phyloP scores from a whole-genome alignment of 1,284 basidiomycete species.

The Cerrena zonata region DNA sequence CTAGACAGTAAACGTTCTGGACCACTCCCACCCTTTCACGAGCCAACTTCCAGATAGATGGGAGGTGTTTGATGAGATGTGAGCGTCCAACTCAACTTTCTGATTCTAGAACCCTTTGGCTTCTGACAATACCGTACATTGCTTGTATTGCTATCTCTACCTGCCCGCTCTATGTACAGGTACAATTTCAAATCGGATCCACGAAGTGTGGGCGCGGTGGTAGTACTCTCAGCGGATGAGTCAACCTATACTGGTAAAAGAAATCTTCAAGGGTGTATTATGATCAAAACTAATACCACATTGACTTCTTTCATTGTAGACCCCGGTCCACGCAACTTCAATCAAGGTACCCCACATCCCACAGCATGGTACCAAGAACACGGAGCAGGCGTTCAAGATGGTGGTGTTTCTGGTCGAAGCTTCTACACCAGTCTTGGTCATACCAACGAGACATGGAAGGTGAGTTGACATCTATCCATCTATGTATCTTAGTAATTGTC shows the following conservation, averaged over 20 bases:
- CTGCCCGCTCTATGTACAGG: constrained; percentile 28
- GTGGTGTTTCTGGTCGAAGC: constrained; percentile 58
- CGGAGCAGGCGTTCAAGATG: constrained; percentile 47
- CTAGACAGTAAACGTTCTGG: constrained; percentile 61
- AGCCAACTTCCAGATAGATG: constrained; percentile 58
- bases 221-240: constrained; percentile 66
- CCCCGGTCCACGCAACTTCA: constrained; percentile 40
- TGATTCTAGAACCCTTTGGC: too few species aligned
- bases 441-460: constrained; percentile 64
- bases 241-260: constrained; percentile 52
- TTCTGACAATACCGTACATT: neutral
- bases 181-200: constrained; percentile 80
- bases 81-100: too few species aligned
- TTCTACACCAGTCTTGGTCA: constrained; percentile 81
- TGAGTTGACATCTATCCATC: constrained; percentile 21
- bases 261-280: neutral
- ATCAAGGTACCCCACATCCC: constrained; percentile 64
- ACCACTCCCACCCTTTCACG: constrained; percentile 61
- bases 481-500: neutral
- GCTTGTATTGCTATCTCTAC: constrained; percentile 2
- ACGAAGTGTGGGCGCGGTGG: constrained; percentile 55
- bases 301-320: constrained; percentile 33
- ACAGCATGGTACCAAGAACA: constrained; percentile 76
- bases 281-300: neutral
- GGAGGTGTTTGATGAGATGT: constrained; percentile 62